These are phyloP conservation scores for Rhizophora mangle DNA, from an alignment of 345 rosid genomes.

Conservation along the genomic window DNA sequence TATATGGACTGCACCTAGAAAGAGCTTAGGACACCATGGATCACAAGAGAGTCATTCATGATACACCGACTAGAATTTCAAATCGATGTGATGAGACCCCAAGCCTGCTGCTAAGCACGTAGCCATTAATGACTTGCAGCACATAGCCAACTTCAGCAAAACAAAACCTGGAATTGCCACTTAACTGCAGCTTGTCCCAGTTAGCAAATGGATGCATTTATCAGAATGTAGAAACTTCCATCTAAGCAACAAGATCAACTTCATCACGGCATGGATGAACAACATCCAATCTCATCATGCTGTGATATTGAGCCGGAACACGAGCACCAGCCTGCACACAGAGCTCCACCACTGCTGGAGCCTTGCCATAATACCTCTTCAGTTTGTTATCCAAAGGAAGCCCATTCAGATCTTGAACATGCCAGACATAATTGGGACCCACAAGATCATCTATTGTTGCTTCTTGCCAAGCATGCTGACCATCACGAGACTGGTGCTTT, in stretches of 20 bases:
- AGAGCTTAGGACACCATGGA: neutral
- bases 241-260: constrained; percentile 22
- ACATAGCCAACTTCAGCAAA: neutral
- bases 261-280: constrained; percentile 36
- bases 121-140: neutral
- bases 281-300: constrained; percentile 41
- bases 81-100: no score
- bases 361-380: constrained; percentile 49
- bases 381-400: constrained; percentile 34
- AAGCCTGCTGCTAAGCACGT: no score
- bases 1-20: neutral
- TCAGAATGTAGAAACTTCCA: neutral
- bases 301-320: constrained; percentile 27
- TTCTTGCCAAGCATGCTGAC: constrained; percentile 60
- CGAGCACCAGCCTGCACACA: constrained; percentile 48
- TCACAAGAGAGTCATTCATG: neutral
- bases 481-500: constrained; percentile 62
- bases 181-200: neutral
- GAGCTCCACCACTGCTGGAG: constrained; percentile 49
- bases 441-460: constrained; percentile 47
- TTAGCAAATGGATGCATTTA: neutral
- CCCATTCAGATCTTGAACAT: constrained; percentile 25
- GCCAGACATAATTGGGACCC: constrained; percentile 51
- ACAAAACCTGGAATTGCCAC: neutral
- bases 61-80: no score